Percentiles rank a stretch among this genome's conserved stretches.
phyloP scores from a whole-genome alignment of 1,284 basidiomycete species.

The Baeospora myosura region DNA sequence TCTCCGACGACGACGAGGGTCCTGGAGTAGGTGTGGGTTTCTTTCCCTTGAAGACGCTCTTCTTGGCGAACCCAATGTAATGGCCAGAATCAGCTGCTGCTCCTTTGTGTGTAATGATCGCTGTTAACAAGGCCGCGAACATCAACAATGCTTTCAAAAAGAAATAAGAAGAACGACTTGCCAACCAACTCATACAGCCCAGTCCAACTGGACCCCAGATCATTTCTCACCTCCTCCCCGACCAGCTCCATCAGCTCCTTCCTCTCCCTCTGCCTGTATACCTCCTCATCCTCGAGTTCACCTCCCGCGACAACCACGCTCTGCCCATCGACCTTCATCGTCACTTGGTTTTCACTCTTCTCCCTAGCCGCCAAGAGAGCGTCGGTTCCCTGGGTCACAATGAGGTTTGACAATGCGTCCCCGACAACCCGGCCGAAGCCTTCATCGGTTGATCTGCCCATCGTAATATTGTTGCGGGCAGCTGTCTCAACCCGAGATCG shows the following conservation, averaged over 20 bases:
- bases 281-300: conserved; percentile 9
- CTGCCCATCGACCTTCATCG: no score
- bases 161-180: conserved; percentile 24
- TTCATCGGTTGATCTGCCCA: no score
- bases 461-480: no score
- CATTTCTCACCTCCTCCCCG: conserved; percentile 54
- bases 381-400: no score
- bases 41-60: conserved; percentile 44
- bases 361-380: no score
- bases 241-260: conserved; percentile 60
- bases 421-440: no score
- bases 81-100: conserved; percentile 90
- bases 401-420: no score
- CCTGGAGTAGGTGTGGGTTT: conserved; percentile 14
- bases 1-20: conserved; percentile 10
- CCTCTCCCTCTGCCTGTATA: conserved; percentile 37
- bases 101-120: conserved; percentile 95
- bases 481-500: no score
- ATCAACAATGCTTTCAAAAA: background rate
- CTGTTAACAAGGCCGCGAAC: conserved; percentile 30
- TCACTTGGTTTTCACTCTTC: no score
- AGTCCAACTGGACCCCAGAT: conserved; percentile 66
- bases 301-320: conserved; percentile 18
- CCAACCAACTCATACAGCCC: conserved; percentile 84
- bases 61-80: conserved; percentile 87